Percentiles rank a stretch among this genome's conserved stretches.
These are phyloP conservation scores for Bondarzewia mesenterica DNA, from an alignment of 1,284 basidiomycete species.

Conservation along the genomic window DNA sequence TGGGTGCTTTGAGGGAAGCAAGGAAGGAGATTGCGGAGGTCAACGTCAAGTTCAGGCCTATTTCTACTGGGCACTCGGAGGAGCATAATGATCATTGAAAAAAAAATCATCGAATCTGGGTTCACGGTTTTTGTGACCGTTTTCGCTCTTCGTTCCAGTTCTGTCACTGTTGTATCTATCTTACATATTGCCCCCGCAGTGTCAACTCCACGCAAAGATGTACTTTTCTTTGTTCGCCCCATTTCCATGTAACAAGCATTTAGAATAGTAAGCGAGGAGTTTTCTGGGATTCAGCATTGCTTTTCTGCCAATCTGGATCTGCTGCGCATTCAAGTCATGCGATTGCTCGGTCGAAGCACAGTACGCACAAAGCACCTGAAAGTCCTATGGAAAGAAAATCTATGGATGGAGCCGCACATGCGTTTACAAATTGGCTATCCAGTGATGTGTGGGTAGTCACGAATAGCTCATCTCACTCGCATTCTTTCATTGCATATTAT, in stretches of 20 bases:
- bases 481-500: too few species aligned
- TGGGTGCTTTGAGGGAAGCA: slow-evolving; percentile 48
- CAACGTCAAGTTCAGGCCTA: slow-evolving; percentile 61
- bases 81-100: not conserved
- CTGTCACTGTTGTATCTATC: not conserved
- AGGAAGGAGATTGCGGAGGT: slow-evolving; percentile 77
- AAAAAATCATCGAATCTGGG: too few species aligned
- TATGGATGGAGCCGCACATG: not conserved
- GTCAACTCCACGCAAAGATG: not conserved
- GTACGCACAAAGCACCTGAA: too few species aligned
- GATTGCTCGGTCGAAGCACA: too few species aligned
- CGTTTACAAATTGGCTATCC: not conserved
- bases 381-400: not conserved
- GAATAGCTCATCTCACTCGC: too few species aligned
- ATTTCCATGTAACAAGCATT: not conserved
- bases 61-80: not conserved
- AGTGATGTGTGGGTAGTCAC: too few species aligned
- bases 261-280: too few species aligned
- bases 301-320: too few species aligned
- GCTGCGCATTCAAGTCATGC: too few species aligned
- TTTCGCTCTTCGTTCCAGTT: not conserved
- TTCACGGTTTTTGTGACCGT: too few species aligned
- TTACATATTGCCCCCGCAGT: not conserved
- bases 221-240: not conserved
- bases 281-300: too few species aligned